Evolutionary conservation across 202 grass and related monocot genomes (phyloP), one percentile per base, ranked within the genome.

Genomic region (Bolboschoenoplectus hybrid): DNA sequence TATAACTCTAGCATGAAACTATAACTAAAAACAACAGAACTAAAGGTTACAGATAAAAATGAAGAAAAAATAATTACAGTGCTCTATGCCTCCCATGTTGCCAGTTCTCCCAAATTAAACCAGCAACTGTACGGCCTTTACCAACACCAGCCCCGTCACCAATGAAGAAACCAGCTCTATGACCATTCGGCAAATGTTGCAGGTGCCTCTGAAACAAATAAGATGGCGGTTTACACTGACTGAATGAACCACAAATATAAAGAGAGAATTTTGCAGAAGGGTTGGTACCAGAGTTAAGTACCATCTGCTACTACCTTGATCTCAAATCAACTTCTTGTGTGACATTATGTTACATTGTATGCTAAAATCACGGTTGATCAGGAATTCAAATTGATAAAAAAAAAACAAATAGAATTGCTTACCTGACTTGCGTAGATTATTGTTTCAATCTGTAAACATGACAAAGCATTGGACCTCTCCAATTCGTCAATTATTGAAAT

Each of bases 381-480:
- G 3, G 55, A 26, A 80, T 38, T 80, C 41, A 44, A 41, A 44
- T 61, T 80, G 36, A 20, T 84, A 51, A 83, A 81, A 82, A 90
- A 74, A 38, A 63, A 67, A 12, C 44, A 74, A 17, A 87, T 87
- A 89, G 82, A 66, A 76, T 56, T 71, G 89, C 89, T 88, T 90
- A 99, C 97, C 93, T 99, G 97, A 85, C 93, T 96, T 85, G 97
- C 97, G 91, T 99, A 99, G 80, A 96, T 90, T 90, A 97, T 75
- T 83, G 97, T 93, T 94, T 99, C 97, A n/a, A 99, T 99, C 85
- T 99, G 97, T 85, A 99, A 94, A 89, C 93, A 97, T 85, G 97
- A 99, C 13, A 99, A 82, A 9, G 90, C 82, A 60, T 94, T 97
- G 13, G 90, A 94, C 14, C 94, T 80, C 74, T 91, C 89, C 85